These are phyloP conservation scores for Limnanthes douglasii DNA, from an alignment of 345 rosid genomes.

Conservation along the genomic window DNA sequence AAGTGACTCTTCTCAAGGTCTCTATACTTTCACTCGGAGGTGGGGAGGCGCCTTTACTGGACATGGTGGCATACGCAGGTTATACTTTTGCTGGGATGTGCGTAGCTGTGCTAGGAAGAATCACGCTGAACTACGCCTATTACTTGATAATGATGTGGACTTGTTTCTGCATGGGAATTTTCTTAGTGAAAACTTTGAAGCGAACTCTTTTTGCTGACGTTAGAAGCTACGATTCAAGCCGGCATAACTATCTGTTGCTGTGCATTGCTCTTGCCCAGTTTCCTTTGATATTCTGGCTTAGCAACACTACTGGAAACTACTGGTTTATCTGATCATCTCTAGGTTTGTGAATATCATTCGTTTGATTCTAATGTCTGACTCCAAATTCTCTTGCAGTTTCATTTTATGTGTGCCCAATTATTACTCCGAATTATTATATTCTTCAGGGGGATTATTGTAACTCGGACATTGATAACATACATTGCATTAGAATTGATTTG, in stretches of 20 bases:
- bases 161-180: constrained; percentile 30
- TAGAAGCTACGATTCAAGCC: constrained; percentile 71
- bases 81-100: constrained; percentile 40
- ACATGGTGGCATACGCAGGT: constrained; percentile 37
- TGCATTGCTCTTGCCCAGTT: constrained; percentile 76
- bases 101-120: constrained; percentile 22
- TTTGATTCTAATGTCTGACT: too few species aligned
- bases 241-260: constrained; percentile 71
- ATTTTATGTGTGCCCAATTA: too few species aligned
- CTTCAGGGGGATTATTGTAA: too few species aligned
- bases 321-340: constrained; percentile 57
- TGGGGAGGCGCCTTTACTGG: constrained; percentile 37
- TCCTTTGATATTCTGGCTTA: constrained; percentile 84
- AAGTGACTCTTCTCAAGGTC: constrained; percentile 32
- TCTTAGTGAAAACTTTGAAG: constrained; percentile 47
- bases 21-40: constrained; percentile 30
- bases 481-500: too few species aligned
- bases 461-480: too few species aligned
- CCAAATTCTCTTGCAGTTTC: too few species aligned
- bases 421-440: too few species aligned
- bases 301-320: constrained; percentile 65
- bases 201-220: constrained; percentile 86
- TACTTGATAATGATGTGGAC: constrained; percentile 29
- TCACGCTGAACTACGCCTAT: constrained; percentile 22
- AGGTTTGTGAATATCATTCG: too few species aligned